These are phyloP conservation scores for Tolypocladium tropicale DNA, from an alignment of 2,329 filamentous ascomycete species.

Conservation along the genomic window DNA sequence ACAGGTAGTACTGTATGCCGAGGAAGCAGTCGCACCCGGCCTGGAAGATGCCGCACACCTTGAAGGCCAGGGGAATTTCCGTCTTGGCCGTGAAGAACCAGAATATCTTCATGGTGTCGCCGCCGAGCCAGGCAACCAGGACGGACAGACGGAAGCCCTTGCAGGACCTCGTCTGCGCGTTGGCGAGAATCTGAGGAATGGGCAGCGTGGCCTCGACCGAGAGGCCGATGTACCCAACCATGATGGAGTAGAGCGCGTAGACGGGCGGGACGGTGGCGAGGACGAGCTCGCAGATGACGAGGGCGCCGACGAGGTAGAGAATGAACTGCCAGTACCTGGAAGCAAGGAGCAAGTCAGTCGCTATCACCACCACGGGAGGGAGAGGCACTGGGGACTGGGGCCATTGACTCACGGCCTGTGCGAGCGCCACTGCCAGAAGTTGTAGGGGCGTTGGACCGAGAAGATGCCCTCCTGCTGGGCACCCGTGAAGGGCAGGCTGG, in stretches of 20 bases:
- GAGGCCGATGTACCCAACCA: constrained; percentile 67
- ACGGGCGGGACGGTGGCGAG: constrained; percentile 45
- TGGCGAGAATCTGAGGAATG: constrained; percentile 66
- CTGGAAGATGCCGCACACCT: constrained; percentile 74
- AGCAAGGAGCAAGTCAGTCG: neutral
- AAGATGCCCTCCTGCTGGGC: constrained; percentile 25
- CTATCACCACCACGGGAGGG: neutral
- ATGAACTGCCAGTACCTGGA: constrained; percentile 77
- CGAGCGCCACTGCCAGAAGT: constrained; percentile 76
- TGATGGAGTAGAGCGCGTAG: constrained; percentile 54
- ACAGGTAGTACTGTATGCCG: constrained; percentile 64
- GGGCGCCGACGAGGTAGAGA: constrained; percentile 50
- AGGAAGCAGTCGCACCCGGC: constrained; percentile 65
- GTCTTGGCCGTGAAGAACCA: constrained; percentile 67
- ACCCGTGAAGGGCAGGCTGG: constrained; percentile 52
- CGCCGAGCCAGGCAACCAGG: constrained; percentile 66
- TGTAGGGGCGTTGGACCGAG: constrained; percentile 50
- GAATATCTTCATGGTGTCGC: constrained; percentile 81
- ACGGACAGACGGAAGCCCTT: constrained; percentile 70
- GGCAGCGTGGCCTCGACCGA: constrained; percentile 74
- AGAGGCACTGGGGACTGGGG: neutral
- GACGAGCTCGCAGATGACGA: constrained; percentile 57
- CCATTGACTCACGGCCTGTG: constrained; percentile 54
- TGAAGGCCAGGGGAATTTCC: constrained; percentile 68
- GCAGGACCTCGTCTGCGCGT: constrained; percentile 57